Evolutionary conservation across 495 filamentous ascomycete species (phyloP).

Genomic region (Pseudomonodictys pantanalensis): DNA sequence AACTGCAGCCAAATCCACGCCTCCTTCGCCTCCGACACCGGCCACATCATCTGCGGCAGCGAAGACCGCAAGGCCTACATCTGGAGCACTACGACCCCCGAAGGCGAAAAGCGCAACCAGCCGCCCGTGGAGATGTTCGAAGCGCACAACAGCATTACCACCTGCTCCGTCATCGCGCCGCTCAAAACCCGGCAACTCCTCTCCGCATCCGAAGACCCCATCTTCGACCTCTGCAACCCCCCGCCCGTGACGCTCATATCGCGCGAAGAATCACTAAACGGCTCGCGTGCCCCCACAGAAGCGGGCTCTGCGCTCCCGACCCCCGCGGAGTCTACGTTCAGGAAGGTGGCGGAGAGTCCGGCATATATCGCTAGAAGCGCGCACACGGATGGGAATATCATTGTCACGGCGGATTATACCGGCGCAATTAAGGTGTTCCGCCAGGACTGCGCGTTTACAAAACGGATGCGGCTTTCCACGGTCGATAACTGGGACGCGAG

Average conservation of each 20-base stretch:
- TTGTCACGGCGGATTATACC: constrained; percentile 84
- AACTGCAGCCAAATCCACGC: constrained; percentile 89
- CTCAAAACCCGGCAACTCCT: constrained; percentile 72
- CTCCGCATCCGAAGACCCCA: constrained; percentile 77
- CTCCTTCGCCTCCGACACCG: constrained; percentile 80
- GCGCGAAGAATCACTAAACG: constrained; percentile 56
- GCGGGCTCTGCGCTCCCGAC: constrained; percentile 31
- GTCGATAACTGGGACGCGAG: constrained; percentile 64
- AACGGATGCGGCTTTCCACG: constrained; percentile 50
- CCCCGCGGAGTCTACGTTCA: constrained; percentile 46
- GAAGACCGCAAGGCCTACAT: constrained; percentile 88
- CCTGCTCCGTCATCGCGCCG: constrained; percentile 80
- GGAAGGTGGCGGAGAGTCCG: constrained; percentile 58
- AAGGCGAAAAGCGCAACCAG: constrained; percentile 72
- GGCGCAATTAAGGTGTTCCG: constrained; percentile 91
- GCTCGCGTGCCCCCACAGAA: constrained; percentile 40
- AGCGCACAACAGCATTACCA: constrained; percentile 84
- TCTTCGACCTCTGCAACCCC: constrained; percentile 95
- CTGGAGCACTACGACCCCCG: constrained; percentile 64
- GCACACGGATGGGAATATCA: constrained; percentile 84
- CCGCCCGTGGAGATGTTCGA: constrained; percentile 82
- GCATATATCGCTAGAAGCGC: constrained; percentile 69
- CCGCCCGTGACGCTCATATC: constrained; percentile 82
- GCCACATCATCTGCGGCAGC: constrained; percentile 87
- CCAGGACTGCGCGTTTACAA: constrained; percentile 80